Conservation (phyloP, 2,329 filamentous ascomycete species). For the Iodosphaeria phyllophila region DNA sequence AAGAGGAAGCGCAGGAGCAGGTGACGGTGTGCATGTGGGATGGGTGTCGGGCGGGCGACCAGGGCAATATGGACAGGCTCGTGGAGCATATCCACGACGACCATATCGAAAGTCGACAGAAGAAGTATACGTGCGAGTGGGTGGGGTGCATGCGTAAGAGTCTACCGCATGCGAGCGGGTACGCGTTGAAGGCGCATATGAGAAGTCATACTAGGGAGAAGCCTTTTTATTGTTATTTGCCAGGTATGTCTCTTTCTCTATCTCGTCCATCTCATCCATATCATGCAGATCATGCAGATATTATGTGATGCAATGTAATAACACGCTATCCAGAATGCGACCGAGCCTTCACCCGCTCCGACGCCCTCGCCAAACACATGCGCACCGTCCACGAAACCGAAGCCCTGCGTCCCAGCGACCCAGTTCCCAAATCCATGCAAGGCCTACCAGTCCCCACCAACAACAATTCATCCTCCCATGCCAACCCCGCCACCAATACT, state of each 20-base stretch:
- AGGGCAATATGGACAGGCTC: constrained; percentile 63
- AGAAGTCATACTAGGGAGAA: constrained; percentile 95
- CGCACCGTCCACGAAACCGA: constrained; percentile 96
- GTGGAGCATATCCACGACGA: constrained; percentile 79
- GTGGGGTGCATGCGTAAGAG: constrained; percentile 75
- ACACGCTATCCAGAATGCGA: constrained; percentile 58
- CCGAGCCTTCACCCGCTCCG: constrained; percentile 85
- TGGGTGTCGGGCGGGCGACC: constrained; percentile 50
- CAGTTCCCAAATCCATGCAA: constrained; percentile 52
- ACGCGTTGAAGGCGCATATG: constrained; percentile 94
- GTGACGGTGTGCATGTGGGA: constrained; percentile 66
- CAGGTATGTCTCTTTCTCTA: constrained; percentile 38
- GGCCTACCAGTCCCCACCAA: too few species aligned
- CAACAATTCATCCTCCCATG: too few species aligned
- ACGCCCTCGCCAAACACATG: constrained; percentile 96
- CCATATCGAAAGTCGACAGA: constrained; percentile 83
- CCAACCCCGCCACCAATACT: too few species aligned
- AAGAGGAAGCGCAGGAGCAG: constrained; percentile 60
- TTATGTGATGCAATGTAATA: constrained; percentile 5
- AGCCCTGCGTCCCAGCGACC: constrained; percentile 62
- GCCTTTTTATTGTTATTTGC: constrained; percentile 89
- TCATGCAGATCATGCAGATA: too few species aligned
- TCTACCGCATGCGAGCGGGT: constrained; percentile 82
- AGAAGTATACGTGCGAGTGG: constrained; percentile 99
- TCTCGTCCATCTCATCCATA: neutral